Evolutionary conservation across 306 rosid genomes (phyloP).

Genomic region (Trichosanthes truncata): DNA sequence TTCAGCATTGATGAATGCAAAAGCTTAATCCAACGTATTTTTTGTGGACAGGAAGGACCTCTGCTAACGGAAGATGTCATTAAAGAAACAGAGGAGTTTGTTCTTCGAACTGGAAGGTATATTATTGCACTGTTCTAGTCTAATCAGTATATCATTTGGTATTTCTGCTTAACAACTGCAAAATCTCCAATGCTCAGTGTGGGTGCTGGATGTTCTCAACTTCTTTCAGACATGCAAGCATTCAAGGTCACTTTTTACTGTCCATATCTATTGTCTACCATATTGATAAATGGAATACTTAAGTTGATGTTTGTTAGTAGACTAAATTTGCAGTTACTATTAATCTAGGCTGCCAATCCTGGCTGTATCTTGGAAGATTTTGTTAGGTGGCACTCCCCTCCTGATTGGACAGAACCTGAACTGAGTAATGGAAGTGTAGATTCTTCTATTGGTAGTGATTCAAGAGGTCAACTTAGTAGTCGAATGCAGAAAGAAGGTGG

Average conservation of each 20-base stretch:
- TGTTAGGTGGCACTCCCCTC: slow-evolving; percentile 99
- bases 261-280: slow-evolving; percentile 13
- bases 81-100: slow-evolving; percentile 94
- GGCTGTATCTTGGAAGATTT: slow-evolving; percentile 99
- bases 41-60: slow-evolving; percentile 66
- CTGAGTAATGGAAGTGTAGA: slow-evolving; percentile 37
- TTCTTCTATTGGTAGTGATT: slow-evolving; percentile 33
- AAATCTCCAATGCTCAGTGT: slow-evolving; percentile 58
- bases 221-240: slow-evolving; percentile 99
- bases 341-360: slow-evolving; percentile 91
- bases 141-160: slow-evolving; percentile 3
- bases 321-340: slow-evolving; percentile 12
- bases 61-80: slow-evolving; percentile 92
- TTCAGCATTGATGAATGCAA: neutral
- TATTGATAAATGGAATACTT: slow-evolving; percentile 11
- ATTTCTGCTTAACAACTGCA: slow-evolving; percentile 24
- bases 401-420: slow-evolving; percentile 86
- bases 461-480: slow-evolving; percentile 76
- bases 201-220: slow-evolving; percentile 99
- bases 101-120: slow-evolving; percentile 96
- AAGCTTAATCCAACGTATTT: slow-evolving; percentile 2
- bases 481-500: slow-evolving; percentile 97
- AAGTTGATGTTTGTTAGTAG: neutral
- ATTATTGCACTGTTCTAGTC: slow-evolving; percentile 18
- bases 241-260: slow-evolving; percentile 61